These are phyloP conservation scores for Hypseocharis bilobata DNA, from an alignment of 441 rosid species.

Conservation along the genomic window DNA sequence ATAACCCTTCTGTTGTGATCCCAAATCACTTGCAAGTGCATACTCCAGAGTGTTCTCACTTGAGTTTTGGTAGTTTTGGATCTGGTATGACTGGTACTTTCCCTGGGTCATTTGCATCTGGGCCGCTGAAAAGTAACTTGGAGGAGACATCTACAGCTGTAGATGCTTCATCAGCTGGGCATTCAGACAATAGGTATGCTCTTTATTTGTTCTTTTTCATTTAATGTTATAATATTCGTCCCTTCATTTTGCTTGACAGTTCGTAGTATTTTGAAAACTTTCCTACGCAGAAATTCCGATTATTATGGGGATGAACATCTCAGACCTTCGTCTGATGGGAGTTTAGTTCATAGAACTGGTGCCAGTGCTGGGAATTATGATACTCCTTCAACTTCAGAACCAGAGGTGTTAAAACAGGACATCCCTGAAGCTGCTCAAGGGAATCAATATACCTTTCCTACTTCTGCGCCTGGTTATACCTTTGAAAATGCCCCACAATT, in stretches of 20 bases:
- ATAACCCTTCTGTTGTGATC: slow-evolving; percentile 67
- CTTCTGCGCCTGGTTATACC: slow-evolving; percentile 53
- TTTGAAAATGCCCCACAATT: slow-evolving; percentile 62
- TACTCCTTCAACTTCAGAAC: slow-evolving; percentile 47
- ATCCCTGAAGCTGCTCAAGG: slow-evolving; percentile 42
- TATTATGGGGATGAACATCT: slow-evolving; percentile 66
- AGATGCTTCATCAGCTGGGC: slow-evolving; percentile 42
- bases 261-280: slow-evolving; percentile 10
- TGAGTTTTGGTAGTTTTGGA: slow-evolving; percentile 96
- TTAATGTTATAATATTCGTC: background rate
- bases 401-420: slow-evolving; percentile 63
- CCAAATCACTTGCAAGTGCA: slow-evolving; percentile 88
- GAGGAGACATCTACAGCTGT: slow-evolving; percentile 49
- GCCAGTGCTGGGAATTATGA: slow-evolving; percentile 49
- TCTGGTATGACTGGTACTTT: slow-evolving; percentile 38
- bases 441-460: slow-evolving; percentile 61
- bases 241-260: background rate
- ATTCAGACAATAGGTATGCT: slow-evolving; percentile 54
- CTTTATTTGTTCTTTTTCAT: background rate
- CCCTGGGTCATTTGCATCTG: slow-evolving; percentile 46
- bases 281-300: slow-evolving; percentile 51
- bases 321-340: slow-evolving; percentile 47
- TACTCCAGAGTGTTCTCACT: slow-evolving; percentile 67
- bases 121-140: slow-evolving; percentile 44
- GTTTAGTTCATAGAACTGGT: slow-evolving; percentile 40